phyloP scores from a whole-genome alignment of 306 rosid species.

The Geum urbanum region DNA sequence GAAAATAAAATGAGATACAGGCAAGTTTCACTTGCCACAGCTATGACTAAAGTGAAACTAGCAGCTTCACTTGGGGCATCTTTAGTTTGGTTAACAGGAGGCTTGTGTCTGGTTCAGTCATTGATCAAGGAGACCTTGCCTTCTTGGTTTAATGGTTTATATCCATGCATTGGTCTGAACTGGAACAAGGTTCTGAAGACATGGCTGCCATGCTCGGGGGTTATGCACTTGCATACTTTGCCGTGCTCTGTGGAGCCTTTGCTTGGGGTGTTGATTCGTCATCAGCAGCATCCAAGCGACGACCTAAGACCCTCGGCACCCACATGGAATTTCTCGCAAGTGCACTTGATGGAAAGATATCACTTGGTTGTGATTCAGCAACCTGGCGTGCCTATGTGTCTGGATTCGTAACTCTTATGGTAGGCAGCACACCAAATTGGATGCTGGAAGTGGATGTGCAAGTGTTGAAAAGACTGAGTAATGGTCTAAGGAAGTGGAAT shows the following conservation, averaged over 20 bases:
- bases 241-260: slow-evolving; percentile 73
- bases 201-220: slow-evolving; percentile 85
- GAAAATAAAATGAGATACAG: slow-evolving; percentile 49
- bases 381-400: slow-evolving; percentile 91
- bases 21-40: slow-evolving; percentile 62
- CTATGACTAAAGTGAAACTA: slow-evolving; percentile 73
- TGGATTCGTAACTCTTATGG: slow-evolving; percentile 79
- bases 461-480: slow-evolving; percentile 73
- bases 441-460: slow-evolving; percentile 72
- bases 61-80: slow-evolving; percentile 93
- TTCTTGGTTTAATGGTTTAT: slow-evolving; percentile 92
- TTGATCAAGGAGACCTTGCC: slow-evolving; percentile 86
- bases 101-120: slow-evolving; percentile 65
- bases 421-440: slow-evolving; percentile 77
- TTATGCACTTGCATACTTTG: slow-evolving; percentile 82
- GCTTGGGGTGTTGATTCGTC: slow-evolving; percentile 93
- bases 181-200: slow-evolving; percentile 56
- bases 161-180: slow-evolving; percentile 60
- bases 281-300: slow-evolving; percentile 72
- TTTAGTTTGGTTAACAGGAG: slow-evolving; percentile 82
- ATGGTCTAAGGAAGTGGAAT: slow-evolving; percentile 73
- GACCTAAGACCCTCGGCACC: slow-evolving; percentile 62
- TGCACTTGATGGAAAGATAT: slow-evolving; percentile 88
- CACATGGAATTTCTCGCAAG: slow-evolving; percentile 95
- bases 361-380: slow-evolving; percentile 79